Evolutionary conservation across 2,329 filamentous ascomycete species (phyloP).

Genomic region (Verticillium nubilum): DNA sequence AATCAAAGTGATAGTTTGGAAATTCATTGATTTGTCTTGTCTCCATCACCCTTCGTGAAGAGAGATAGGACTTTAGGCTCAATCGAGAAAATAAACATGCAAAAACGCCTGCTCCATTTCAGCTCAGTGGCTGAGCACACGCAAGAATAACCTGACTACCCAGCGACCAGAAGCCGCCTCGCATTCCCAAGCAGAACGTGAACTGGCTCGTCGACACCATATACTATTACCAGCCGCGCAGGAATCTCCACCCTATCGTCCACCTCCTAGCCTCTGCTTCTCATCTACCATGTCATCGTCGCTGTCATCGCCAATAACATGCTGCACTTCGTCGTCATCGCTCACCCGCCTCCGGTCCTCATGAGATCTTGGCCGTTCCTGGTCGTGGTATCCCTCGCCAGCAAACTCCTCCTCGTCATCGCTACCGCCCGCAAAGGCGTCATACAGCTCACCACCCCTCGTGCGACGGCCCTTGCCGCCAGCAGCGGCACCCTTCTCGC

Average conservation of each 20-base stretch:
- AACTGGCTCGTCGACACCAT: background rate
- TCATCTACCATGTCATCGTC: slow-evolving; percentile 33
- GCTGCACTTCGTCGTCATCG: slow-evolving; percentile 35
- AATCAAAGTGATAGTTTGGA: no score
- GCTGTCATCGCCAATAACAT: slow-evolving; percentile 45
- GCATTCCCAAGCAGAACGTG: background rate
- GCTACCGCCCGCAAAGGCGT: slow-evolving; percentile 88
- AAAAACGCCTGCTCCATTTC: background rate
- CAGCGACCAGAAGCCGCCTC: background rate
- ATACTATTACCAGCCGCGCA: background rate
- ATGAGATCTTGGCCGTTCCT: slow-evolving; percentile 7
- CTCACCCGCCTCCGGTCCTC: slow-evolving; percentile 11
- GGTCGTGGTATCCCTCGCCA: slow-evolving; percentile 30
- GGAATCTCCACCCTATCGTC: background rate
- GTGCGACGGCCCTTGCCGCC: slow-evolving; percentile 41
- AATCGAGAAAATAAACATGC: background rate
- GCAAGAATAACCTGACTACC: background rate
- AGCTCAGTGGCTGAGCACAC: background rate
- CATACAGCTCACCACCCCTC: slow-evolving; percentile 85
- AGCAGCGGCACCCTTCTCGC: slow-evolving; percentile 37
- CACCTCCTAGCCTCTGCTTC: slow-evolving; percentile 10
- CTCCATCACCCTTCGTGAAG: background rate
- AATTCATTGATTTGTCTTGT: background rate
- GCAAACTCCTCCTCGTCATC: slow-evolving; percentile 62
- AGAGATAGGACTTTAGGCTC: background rate